phyloP scores from a whole-genome alignment of 495 filamentous ascomycete genomes.

The Diplogelasinospora grovesii region DNA sequence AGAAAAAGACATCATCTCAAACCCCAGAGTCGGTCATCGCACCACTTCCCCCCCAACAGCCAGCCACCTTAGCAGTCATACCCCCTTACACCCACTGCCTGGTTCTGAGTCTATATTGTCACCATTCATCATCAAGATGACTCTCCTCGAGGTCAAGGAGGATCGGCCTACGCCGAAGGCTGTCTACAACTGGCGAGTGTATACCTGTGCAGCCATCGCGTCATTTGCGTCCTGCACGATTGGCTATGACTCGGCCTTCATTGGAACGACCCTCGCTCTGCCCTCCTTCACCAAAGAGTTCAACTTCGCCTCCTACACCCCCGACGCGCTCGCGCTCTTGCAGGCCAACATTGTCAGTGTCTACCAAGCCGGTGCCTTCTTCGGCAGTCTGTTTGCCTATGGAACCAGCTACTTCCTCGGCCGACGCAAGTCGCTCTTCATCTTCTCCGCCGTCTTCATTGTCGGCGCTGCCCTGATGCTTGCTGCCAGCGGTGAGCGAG shows the following conservation, averaged over 20 bases:
- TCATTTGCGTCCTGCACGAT: slow-evolving; percentile 67
- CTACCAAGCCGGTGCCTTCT: slow-evolving; percentile 65
- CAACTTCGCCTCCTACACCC: slow-evolving; percentile 38
- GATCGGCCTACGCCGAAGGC: slow-evolving; percentile 57
- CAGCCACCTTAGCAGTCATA: too few relatives aligned
- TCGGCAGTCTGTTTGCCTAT: slow-evolving; percentile 58
- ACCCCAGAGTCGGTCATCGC: background rate
- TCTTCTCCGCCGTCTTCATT: slow-evolving; percentile 51
- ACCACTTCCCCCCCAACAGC: too few relatives aligned
- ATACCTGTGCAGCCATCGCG: slow-evolving; percentile 52
- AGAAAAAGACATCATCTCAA: background rate
- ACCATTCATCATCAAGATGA: slow-evolving; percentile 40
- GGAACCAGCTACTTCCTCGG: slow-evolving; percentile 50
- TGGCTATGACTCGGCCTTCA: slow-evolving; percentile 66
- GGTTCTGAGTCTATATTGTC: background rate
- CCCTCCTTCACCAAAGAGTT: slow-evolving; percentile 56
- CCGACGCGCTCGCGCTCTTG: slow-evolving; percentile 38
- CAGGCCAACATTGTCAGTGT: slow-evolving; percentile 62
- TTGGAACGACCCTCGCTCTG: slow-evolving; percentile 60
- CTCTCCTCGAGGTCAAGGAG: slow-evolving; percentile 52
- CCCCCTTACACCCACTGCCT: background rate
- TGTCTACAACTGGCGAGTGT: slow-evolving; percentile 75
- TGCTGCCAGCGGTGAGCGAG: slow-evolving; percentile 48
- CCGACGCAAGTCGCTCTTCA: slow-evolving; percentile 46
- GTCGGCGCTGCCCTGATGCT: slow-evolving; percentile 60